phyloP scores from a whole-genome alignment of 2,329 filamentous ascomycete species.

The Penicillium vulpinum region DNA sequence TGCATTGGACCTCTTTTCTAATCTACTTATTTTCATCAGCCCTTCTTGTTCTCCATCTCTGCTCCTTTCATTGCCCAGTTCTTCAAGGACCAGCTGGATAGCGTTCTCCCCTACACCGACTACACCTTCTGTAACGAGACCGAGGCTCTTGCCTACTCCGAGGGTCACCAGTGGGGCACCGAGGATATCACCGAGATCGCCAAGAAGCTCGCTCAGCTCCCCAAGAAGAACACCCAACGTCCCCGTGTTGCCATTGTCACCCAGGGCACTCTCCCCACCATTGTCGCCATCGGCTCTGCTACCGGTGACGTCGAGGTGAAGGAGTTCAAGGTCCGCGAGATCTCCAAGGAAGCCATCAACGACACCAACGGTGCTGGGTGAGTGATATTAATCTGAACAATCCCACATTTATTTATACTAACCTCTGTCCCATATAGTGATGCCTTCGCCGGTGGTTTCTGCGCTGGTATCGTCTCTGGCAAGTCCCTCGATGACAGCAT shows the following conservation, averaged over 20 bases:
- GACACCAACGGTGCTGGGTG: slow-evolving; percentile 92
- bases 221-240: slow-evolving; percentile 86
- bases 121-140: slow-evolving; percentile 97
- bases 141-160: slow-evolving; percentile 84
- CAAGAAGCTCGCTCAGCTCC: slow-evolving; percentile 78
- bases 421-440: slow-evolving; percentile 56
- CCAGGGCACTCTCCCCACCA: slow-evolving; percentile 86
- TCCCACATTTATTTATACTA: slow-evolving; percentile 4
- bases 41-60: slow-evolving; percentile 85
- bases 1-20: neutral
- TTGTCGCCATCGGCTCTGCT: slow-evolving; percentile 73
- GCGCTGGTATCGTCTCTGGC: slow-evolving; percentile 83
- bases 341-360: slow-evolving; percentile 75
- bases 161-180: slow-evolving; percentile 72
- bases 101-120: slow-evolving; percentile 86
- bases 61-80: slow-evolving; percentile 96
- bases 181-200: slow-evolving; percentile 83
- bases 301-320: slow-evolving; percentile 65
- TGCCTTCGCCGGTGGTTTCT: slow-evolving; percentile 92
- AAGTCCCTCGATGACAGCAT: slow-evolving; percentile 75
- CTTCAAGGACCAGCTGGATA: slow-evolving; percentile 94
- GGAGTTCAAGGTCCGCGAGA: slow-evolving; percentile 78
- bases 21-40: slow-evolving; percentile 35
- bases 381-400: slow-evolving; percentile 25
- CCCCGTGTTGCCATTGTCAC: slow-evolving; percentile 88